Evolutionary conservation across 768 basidiomycete genomes (phyloP).

Genomic region (Calvatia gigantea): DNA sequence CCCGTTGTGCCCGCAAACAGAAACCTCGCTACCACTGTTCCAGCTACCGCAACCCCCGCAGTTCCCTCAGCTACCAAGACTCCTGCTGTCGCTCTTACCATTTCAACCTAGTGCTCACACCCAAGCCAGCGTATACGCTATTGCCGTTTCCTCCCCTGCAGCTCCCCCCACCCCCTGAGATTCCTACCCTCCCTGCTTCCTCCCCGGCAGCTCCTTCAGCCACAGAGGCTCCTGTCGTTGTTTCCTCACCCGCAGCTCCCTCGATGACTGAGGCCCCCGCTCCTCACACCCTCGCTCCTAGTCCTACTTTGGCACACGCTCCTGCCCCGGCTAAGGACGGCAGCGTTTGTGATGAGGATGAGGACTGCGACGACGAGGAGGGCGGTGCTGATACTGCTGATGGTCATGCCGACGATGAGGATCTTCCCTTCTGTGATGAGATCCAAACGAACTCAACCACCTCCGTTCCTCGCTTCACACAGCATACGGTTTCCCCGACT

Average conservation of each 20-base stretch:
- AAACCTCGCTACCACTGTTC: slow-evolving; percentile 25
- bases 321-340: slow-evolving; percentile 9
- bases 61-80: slow-evolving; percentile 18
- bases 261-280: too few species aligned
- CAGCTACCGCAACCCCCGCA: slow-evolving; percentile 26
- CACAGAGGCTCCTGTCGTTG: too few species aligned
- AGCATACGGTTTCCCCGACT: neutral
- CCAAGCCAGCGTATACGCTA: too few species aligned
- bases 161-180: too few species aligned
- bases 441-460: slow-evolving; percentile 24
- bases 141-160: too few species aligned
- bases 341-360: slow-evolving; percentile 17
- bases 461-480: neutral
- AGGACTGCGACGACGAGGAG: too few species aligned
- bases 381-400: too few species aligned
- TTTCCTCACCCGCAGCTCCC: too few species aligned
- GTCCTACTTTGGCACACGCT: neutral
- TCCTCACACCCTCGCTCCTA: neutral
- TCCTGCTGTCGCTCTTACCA: slow-evolving; percentile 11
- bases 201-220: too few species aligned
- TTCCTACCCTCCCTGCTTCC: too few species aligned
- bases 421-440: slow-evolving; percentile 53
- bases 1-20: slow-evolving; percentile 35
- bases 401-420: slow-evolving; percentile 38
- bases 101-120: too few species aligned